Percentiles rank a stretch among this genome's conserved stretches.
Conservation (phyloP, 2,329 filamentous ascomycete species). For the Colletotrichum nymphaeae region DNA sequence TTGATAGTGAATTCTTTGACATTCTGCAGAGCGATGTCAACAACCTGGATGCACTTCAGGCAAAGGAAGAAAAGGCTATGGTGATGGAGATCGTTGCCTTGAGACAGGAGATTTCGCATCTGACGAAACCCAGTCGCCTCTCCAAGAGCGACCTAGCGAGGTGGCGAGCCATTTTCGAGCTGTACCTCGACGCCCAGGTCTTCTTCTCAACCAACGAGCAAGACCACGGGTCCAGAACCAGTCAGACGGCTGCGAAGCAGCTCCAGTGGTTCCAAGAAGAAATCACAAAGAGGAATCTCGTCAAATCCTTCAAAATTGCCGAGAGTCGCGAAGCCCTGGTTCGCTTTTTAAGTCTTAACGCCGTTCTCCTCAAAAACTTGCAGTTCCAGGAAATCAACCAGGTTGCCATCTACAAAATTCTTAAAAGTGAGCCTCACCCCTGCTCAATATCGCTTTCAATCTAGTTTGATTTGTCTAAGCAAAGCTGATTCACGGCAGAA, state of each 20-base stretch:
- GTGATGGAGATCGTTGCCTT: constrained; percentile 72
- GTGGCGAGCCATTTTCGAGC: constrained; percentile 85
- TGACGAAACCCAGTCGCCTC: constrained; percentile 72
- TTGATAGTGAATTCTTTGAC: constrained; percentile 84
- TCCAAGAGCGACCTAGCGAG: constrained; percentile 75
- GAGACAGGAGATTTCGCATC: constrained; percentile 71
- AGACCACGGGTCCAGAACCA: constrained; percentile 75
- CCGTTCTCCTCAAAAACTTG: constrained; percentile 80
- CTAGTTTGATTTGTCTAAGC: constrained; percentile 12
- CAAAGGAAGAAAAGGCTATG: constrained; percentile 73
- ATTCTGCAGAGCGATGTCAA: constrained; percentile 78
- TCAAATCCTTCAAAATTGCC: constrained; percentile 72
- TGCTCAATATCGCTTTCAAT: background rate
- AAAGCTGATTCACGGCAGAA: constrained; percentile 58
- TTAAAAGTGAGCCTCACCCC: constrained; percentile 73
- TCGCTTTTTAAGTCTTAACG: constrained; percentile 79
- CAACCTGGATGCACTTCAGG: constrained; percentile 75
- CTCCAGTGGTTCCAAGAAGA: constrained; percentile 79
- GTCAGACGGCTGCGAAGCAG: constrained; percentile 73
- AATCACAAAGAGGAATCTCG: constrained; percentile 69
- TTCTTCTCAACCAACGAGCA: constrained; percentile 85
- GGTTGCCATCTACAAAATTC: constrained; percentile 81
- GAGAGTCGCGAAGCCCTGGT: constrained; percentile 74
- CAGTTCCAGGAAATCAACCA: constrained; percentile 88
- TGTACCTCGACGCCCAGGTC: constrained; percentile 82